Base-by-base conservation (phyloP, 331 rosid species). In the Rhamnella rubrinervis region DNA sequence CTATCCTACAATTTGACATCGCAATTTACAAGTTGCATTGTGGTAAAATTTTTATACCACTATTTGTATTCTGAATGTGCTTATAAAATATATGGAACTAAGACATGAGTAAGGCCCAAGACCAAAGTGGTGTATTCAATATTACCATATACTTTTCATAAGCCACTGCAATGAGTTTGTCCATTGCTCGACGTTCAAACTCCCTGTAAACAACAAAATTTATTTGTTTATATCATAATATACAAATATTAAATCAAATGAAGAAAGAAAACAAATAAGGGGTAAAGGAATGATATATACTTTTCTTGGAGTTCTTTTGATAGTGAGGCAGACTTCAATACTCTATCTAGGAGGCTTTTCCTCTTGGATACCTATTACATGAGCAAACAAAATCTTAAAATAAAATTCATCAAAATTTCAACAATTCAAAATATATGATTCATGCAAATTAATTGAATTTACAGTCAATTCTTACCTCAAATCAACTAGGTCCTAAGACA, bases 131-230 rank as follows among this genome's bases (percentile, higher is more conserved):
- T 53, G 62, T 35, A 66, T 61, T 38, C 65, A 39, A 70, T 72
- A 72, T 78, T 90, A 93, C 98, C 96, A 69, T 80, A 74, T 90
- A 85, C 85, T 90, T 93, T 73, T 85, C 88, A 70, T 87, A 88
- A 72, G 98, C 86, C 89, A 84, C 80, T 71, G 83, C 76, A 71
- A 84, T 55, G 25, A 93, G 98, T 82, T 83, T 89, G 66, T 93
- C 97, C 71, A 90, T 78, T 65, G 93, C 93, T 68, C 80, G 78
- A 67, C 76, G 85, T 70, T 92, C 98, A 83, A 87, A 88, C 69
- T 86, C 88, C 92, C 98, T 92, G 87, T 6, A 80, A 59, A 63
- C 57, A 65, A 61, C 69, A 69, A 60, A 40, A 58, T 49, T 61
- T 51, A 55, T 55, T 56, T 65, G 50, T 66, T 78, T 68, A 81